These are phyloP conservation scores for Solanum dulcamara DNA, from an alignment of 257 asterid genomes.

Conservation along the genomic window DNA sequence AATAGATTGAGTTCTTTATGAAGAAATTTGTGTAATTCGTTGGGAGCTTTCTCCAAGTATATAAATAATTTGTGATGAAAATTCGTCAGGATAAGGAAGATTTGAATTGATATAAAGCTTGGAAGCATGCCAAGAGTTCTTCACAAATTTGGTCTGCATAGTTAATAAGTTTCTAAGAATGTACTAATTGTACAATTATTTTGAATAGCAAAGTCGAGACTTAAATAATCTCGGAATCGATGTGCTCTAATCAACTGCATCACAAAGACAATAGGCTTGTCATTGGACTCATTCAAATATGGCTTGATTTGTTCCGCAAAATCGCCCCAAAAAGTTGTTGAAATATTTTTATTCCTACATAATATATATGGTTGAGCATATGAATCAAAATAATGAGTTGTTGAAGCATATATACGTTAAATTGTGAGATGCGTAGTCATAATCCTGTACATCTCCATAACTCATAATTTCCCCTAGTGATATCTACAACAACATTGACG, in stretches of 20 bases:
- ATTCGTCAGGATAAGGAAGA: no score
- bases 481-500: background rate
- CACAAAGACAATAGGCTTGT: background rate
- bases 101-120: no score
- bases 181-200: background rate
- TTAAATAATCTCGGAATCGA: background rate
- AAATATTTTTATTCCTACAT: background rate
- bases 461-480: background rate
- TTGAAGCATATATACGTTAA: background rate
- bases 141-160: no score
- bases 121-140: no score
- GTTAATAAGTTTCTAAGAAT: background rate
- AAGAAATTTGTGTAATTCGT: no score
- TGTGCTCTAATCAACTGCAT: background rate
- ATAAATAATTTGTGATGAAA: no score
- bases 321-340: background rate
- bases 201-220: background rate
- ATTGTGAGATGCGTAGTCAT: background rate
- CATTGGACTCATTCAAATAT: background rate
- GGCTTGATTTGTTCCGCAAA: background rate
- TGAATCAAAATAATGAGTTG: background rate
- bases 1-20: no score
- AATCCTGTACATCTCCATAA: background rate
- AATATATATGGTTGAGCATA: background rate
- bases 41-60: no score